Conservation (phyloP, 176 grass and related monocot genomes). For the Musa schizocarpa region DNA sequence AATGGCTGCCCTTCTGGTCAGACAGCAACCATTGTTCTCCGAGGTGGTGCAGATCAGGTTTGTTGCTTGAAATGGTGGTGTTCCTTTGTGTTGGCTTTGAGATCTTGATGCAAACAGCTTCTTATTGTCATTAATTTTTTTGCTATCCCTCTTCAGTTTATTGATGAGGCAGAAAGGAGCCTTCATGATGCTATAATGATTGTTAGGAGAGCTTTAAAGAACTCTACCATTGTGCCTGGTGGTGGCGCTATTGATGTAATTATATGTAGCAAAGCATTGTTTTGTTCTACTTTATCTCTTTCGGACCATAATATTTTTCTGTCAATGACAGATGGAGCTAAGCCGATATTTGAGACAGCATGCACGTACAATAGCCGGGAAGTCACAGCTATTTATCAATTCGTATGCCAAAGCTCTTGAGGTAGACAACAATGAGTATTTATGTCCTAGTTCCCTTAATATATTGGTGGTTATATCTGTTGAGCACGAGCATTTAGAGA, state of each 20-base stretch:
- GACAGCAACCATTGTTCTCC: constrained; percentile 88
- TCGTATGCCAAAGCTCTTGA: constrained; percentile 94
- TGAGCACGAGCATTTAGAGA: not conserved
- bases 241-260: constrained; percentile 83
- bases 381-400: constrained; percentile 93
- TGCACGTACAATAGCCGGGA: constrained; percentile 70
- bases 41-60: constrained; percentile 92
- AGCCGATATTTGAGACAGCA: constrained; percentile 74
- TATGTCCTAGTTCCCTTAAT: not conserved
- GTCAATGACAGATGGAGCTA: constrained; percentile 71
- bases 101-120: not conserved
- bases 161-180: constrained; percentile 98
- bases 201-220: constrained; percentile 90
- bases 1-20: constrained; percentile 79
- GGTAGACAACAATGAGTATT: constrained; percentile 24
- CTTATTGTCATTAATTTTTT: constrained; percentile 4
- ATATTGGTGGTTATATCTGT: not conserved
- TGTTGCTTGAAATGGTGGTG: constrained; percentile 9
- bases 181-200: constrained; percentile 98
- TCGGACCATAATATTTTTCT: constrained; percentile 9
- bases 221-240: constrained; percentile 91
- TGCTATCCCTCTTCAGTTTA: constrained; percentile 46
- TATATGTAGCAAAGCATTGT: not conserved
- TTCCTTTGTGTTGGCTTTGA: not conserved
- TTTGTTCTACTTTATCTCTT: constrained; percentile 1